These are phyloP conservation scores for Westerdykella sp. DNA, from an alignment of 2,329 filamentous ascomycete genomes.

Conservation along the genomic window DNA sequence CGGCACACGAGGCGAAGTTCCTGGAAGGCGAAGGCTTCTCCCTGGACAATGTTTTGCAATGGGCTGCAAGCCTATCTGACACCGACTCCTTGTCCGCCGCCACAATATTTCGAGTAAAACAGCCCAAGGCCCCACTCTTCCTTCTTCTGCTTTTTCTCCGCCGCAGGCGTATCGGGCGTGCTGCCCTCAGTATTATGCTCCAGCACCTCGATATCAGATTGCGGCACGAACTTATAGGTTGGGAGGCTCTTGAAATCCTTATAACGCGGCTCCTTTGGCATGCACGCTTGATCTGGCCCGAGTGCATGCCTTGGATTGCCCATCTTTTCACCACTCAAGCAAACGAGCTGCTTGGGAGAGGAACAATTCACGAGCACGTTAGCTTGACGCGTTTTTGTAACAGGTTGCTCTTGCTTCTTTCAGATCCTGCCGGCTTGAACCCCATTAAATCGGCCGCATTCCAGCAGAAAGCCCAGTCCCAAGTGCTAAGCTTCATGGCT, in stretches of 20 bases:
- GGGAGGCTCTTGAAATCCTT: conserved; percentile 20
- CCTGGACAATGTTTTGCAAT: conserved; percentile 13
- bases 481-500: conserved; percentile 53
- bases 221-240: conserved; percentile 12
- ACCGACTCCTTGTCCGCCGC: conserved; percentile 14
- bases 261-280: conserved; percentile 24
- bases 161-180: conserved; percentile 18
- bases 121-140: conserved; percentile 22
- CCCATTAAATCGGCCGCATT: conserved; percentile 45
- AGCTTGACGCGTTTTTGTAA: conserved; percentile 44
- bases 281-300: conserved; percentile 25
- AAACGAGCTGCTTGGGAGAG: conserved; percentile 10
- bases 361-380: neutral
- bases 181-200: conserved; percentile 19
- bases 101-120: conserved; percentile 11
- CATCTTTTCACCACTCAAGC: conserved; percentile 22
- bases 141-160: conserved; percentile 28
- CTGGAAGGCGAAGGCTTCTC: conserved; percentile 16
- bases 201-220: conserved; percentile 18
- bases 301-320: conserved; percentile 28
- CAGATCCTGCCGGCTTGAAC: conserved; percentile 42
- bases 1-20: conserved; percentile 12
- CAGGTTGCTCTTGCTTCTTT: conserved; percentile 43
- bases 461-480: conserved; percentile 54
- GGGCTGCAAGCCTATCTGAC: conserved; percentile 19